These are phyloP conservation scores for Penicillium sp. DNA, from an alignment of 2,329 filamentous ascomycete genomes.

Conservation along the genomic window DNA sequence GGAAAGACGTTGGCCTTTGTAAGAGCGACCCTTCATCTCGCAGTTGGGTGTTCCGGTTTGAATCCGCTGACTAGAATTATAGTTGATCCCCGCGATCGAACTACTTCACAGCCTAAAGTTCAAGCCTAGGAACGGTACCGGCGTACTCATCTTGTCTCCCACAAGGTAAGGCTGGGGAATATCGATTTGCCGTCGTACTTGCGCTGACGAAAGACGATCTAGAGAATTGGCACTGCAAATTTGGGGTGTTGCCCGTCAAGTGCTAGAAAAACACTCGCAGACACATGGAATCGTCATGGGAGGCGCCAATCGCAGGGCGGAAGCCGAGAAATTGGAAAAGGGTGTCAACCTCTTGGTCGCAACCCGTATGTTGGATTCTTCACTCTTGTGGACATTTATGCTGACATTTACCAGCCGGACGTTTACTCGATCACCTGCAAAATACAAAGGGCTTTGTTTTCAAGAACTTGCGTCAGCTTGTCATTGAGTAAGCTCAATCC, in stretches of 20 bases:
- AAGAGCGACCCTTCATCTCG: neutral
- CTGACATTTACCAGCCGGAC: conserved; percentile 56
- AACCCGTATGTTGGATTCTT: conserved; percentile 44
- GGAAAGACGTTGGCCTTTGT: conserved; percentile 84
- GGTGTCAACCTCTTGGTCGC: conserved; percentile 93
- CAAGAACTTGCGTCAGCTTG: conserved; percentile 86
- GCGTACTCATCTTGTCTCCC: conserved; percentile 87
- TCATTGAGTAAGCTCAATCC: conserved; percentile 63
- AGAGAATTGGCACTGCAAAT: conserved; percentile 93
- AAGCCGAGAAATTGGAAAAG: conserved; percentile 90
- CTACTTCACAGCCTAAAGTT: conserved; percentile 70
- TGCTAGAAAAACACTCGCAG: conserved; percentile 90
- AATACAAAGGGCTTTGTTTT: conserved; percentile 86
- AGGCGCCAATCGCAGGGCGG: conserved; percentile 83
- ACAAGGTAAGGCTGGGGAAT: conserved; percentile 45
- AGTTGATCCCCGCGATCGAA: conserved; percentile 69
- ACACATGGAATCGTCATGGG: conserved; percentile 96
- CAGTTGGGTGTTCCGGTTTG: neutral
- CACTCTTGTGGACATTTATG: neutral
- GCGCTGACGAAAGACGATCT: neutral
- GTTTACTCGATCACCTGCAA: conserved; percentile 88
- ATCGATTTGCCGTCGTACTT: neutral
- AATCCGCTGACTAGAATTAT: neutral
- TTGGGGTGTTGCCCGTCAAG: conserved; percentile 87
- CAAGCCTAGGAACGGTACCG: conserved; percentile 63